Conservation (phyloP, 2,329 filamentous ascomycete genomes). For the Phialemoniopsis sp. region DNA sequence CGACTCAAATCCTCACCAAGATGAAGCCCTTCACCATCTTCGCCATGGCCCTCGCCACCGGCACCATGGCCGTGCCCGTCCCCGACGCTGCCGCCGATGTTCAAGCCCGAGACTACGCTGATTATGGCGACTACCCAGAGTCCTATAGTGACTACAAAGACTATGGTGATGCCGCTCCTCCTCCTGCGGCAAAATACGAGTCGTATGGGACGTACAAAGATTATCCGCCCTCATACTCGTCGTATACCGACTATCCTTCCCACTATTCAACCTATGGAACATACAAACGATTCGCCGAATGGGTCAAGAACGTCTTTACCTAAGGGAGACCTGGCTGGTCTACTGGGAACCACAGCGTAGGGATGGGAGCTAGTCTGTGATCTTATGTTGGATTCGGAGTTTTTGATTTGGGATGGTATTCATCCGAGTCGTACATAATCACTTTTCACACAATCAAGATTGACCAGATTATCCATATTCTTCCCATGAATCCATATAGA, state of each 20-base stretch:
- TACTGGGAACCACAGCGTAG: too few species aligned
- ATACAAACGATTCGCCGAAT: conserved; percentile 7
- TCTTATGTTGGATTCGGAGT: too few species aligned
- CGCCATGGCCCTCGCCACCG: conserved; percentile 3
- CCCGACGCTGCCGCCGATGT: background rate
- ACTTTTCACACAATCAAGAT: too few species aligned
- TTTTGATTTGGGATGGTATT: too few species aligned
- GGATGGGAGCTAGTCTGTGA: too few species aligned
- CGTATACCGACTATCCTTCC: conserved; percentile 8
- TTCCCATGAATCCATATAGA: too few species aligned
- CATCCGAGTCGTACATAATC: too few species aligned
- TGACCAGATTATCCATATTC: too few species aligned
- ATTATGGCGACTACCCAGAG: background rate
- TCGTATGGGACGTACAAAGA: background rate
- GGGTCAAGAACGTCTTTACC: conserved; percentile 5
- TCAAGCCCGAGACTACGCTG: background rate
- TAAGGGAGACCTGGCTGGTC: background rate
- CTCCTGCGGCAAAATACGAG: background rate
- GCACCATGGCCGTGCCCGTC: conserved; percentile 4
- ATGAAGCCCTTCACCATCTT: conserved; percentile 5
- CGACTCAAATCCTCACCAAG: too few species aligned
- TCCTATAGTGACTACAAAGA: background rate
- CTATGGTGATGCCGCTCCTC: background rate
- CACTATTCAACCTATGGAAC: conserved; percentile 3
- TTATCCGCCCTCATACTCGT: background rate